A percentile compares a stretch with the other conserved stretches of the same genome.
Evolutionary conservation across 345 rosid genomes (phyloP).

Genomic region (Populus nigra): DNA sequence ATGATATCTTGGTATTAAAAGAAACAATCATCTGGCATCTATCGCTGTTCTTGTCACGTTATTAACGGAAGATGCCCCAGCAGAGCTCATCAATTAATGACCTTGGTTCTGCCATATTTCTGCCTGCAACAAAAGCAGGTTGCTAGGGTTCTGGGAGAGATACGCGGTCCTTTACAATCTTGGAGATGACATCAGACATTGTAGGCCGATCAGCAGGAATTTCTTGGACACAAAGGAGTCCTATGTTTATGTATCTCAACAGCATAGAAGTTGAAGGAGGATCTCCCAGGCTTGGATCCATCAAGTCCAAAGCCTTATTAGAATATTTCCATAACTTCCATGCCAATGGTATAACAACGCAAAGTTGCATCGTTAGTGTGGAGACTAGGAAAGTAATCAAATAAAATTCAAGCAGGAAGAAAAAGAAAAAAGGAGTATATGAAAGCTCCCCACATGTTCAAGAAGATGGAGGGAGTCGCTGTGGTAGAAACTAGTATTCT

Average conservation of each 20-base stretch:
- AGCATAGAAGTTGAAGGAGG: not conserved
- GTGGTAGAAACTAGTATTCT: not conserved
- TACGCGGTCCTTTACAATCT: not conserved
- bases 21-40: not conserved
- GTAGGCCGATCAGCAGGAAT: conserved; percentile 6
- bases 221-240: conserved; percentile 2
- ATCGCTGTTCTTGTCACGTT: not conserved
- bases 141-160: not conserved
- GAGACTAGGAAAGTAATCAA: not conserved
- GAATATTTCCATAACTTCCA: not conserved
- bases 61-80: not conserved
- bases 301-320: not conserved
- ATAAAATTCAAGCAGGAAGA: not conserved
- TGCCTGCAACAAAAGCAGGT: not conserved
- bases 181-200: conserved; percentile 7
- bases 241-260: not conserved
- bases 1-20: no score
- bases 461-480: not conserved
- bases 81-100: not conserved
- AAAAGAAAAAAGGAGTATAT: not conserved
- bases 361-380: not conserved
- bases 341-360: not conserved
- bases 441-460: not conserved
- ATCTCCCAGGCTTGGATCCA: not conserved
- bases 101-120: not conserved